These are phyloP conservation scores for Sicyos edulis DNA, from an alignment of 306 rosid species.

Conservation along the genomic window DNA sequence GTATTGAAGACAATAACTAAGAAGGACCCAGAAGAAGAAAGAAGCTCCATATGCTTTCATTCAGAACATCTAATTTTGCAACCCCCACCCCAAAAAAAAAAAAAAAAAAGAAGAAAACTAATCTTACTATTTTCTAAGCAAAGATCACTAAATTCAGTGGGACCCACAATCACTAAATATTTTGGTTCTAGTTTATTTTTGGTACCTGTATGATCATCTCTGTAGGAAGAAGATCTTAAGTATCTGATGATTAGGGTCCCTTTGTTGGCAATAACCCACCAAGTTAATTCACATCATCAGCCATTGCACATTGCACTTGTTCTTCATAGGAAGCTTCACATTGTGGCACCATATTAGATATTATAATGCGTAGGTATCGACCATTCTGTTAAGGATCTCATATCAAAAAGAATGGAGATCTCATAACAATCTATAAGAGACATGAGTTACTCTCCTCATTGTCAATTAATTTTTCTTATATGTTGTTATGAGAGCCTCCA, in stretches of 20 bases:
- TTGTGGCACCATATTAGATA: not conserved
- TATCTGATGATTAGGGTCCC: slow-evolving; percentile 17
- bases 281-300: slow-evolving; percentile 14
- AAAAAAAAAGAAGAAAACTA: too few species aligned
- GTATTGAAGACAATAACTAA: slow-evolving; percentile 11
- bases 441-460: too few species aligned
- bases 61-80: not conserved
- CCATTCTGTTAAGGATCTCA: too few species aligned
- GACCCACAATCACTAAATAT: slow-evolving; percentile 4
- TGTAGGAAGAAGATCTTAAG: slow-evolving; percentile 6
- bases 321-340: slow-evolving; percentile 21
- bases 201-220: slow-evolving; percentile 11
- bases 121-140: not conserved
- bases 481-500: too few species aligned
- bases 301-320: not conserved
- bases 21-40: slow-evolving; percentile 16
- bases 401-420: too few species aligned
- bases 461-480: too few species aligned
- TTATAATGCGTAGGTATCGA: too few species aligned
- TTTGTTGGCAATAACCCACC: not conserved
- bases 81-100: not conserved
- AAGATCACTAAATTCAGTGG: not conserved
- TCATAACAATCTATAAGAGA: too few species aligned
- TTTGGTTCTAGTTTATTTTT: not conserved
- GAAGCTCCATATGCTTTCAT: not conserved